Percentiles rank a stretch among this genome's conserved stretches.
phyloP scores from a whole-genome alignment of 1,139 yeast genomes.

The Geotrichum europaeum region DNA sequence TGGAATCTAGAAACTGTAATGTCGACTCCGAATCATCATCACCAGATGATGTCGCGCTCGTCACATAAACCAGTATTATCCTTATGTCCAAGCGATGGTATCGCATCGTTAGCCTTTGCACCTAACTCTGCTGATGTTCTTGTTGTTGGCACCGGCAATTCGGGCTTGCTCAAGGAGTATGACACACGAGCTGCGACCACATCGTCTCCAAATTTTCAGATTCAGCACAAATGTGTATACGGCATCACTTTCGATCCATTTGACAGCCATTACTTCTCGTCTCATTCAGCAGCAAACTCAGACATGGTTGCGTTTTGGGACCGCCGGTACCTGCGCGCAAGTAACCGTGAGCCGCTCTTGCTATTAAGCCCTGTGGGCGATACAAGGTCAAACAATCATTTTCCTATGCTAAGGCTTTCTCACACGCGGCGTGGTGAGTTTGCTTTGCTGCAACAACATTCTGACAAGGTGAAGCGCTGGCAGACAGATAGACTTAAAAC shows the following conservation, averaged over 20 bases:
- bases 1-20: slow-evolving; percentile 63
- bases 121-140: slow-evolving; percentile 53
- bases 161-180: slow-evolving; percentile 56
- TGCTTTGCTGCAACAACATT: slow-evolving; percentile 71
- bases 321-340: slow-evolving; percentile 51
- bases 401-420: slow-evolving; percentile 57
- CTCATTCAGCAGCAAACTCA: slow-evolving; percentile 69
- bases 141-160: slow-evolving; percentile 68
- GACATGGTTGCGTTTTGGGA: slow-evolving; percentile 88
- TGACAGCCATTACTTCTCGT: slow-evolving; percentile 50
- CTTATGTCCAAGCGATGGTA: slow-evolving; percentile 61
- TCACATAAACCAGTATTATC: slow-evolving; percentile 5
- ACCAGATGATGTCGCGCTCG: background rate
- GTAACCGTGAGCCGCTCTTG: slow-evolving; percentile 23
- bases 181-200: slow-evolving; percentile 58
- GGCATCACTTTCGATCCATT: slow-evolving; percentile 68
- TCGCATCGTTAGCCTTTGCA: slow-evolving; percentile 61
- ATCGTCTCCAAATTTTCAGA: slow-evolving; percentile 44
- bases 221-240: slow-evolving; percentile 61
- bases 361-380: slow-evolving; percentile 42
- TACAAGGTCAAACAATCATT: background rate
- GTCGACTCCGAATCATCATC: background rate
- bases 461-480: slow-evolving; percentile 79
- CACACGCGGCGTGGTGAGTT: slow-evolving; percentile 65
- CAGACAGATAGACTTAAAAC: slow-evolving; percentile 59